phyloP scores from a whole-genome alignment of 2,329 filamentous ascomycete genomes.

The Colletotrichum orbiculare region DNA sequence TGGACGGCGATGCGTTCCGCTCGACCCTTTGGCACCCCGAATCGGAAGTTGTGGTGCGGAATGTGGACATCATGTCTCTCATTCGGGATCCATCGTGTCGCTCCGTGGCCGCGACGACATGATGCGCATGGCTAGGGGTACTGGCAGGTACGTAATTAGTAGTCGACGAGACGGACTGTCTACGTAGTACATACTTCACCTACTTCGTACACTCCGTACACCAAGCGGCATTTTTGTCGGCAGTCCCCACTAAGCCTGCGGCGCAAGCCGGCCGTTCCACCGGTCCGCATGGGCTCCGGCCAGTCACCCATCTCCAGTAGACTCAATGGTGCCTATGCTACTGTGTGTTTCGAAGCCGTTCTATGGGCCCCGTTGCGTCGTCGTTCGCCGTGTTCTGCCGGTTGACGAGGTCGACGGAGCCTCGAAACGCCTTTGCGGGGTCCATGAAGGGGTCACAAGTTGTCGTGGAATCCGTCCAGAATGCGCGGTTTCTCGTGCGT shows the following conservation, averaged over 20 bases:
- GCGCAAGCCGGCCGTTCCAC: slow-evolving; percentile 25
- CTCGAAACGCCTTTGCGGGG: slow-evolving; percentile 12
- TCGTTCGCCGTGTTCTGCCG: too few species aligned
- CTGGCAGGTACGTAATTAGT: too few species aligned
- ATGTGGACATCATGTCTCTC: not conserved
- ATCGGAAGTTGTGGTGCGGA: slow-evolving; percentile 24
- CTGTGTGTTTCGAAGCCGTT: too few species aligned
- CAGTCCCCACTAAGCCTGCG: slow-evolving; percentile 24
- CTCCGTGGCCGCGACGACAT: too few species aligned
- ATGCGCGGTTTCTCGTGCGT: slow-evolving; percentile 14
- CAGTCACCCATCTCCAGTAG: slow-evolving; percentile 7
- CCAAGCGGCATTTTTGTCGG: slow-evolving; percentile 28
- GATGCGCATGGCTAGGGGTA: too few species aligned
- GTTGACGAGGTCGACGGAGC: too few species aligned
- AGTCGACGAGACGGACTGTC: too few species aligned
- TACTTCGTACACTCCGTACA: not conserved
- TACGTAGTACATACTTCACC: too few species aligned
- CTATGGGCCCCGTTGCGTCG: too few species aligned
- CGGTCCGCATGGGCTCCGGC: slow-evolving; percentile 16
- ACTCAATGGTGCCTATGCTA: not conserved
- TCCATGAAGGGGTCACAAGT: slow-evolving; percentile 10
- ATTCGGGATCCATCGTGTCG: too few species aligned
- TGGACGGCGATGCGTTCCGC: slow-evolving; percentile 24
- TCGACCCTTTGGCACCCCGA: slow-evolving; percentile 2
- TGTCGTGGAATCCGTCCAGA: not conserved